Base-by-base conservation (phyloP, 768 basidiomycete genomes). In the Suillus placidus region DNA sequence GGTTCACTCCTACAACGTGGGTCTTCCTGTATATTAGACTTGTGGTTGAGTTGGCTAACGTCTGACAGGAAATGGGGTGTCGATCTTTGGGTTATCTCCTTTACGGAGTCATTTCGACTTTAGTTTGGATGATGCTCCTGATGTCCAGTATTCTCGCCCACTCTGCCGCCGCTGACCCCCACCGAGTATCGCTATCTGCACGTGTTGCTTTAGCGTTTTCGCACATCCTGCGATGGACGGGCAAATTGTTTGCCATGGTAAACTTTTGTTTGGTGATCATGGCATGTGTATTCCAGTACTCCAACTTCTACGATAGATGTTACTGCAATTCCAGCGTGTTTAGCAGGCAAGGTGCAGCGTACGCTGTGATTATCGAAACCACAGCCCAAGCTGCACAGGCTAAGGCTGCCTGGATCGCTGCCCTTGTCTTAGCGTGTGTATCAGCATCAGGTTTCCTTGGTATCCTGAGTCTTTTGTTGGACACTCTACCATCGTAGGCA, bases 371-470 rank as follows among this genome's bases (percentile, higher is more conserved):
- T 7, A 55, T 35, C 34, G 54, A 55, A 55, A 55, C 54, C 20
- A 3, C 54, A 55, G 54, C 54, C 12, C 63, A 12, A 78, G 77
- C 63, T 9, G 32, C 45, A 8, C 38, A 63, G 51, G 77, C 77
- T 70, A 72, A 64, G 43, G 37, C 13, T 0, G 77, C 78, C 14
- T 82, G 82, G 81, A 73, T 77, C 54, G 79, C 80, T 0, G 82
- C 75, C 1, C 73, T 80, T 0, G 68, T 64, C 10, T 69, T 83
- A 3, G 74, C 76, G 3, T 65, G 71, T 40, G 56, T 60, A 1
- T 70, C 62, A 63, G 76, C 74, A 4, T 13, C 57, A 0, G 30
- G 72, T 35, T 80, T 77, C 37, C 69, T 77, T 0, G 68, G 70
- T 3, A 69, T 71, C 62, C 71, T 80, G 1, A 74, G 72, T 58